Evolutionary conservation across 805 yeast genomes (phyloP).

Genomic region (Zygosaccharomyces bailii): DNA sequence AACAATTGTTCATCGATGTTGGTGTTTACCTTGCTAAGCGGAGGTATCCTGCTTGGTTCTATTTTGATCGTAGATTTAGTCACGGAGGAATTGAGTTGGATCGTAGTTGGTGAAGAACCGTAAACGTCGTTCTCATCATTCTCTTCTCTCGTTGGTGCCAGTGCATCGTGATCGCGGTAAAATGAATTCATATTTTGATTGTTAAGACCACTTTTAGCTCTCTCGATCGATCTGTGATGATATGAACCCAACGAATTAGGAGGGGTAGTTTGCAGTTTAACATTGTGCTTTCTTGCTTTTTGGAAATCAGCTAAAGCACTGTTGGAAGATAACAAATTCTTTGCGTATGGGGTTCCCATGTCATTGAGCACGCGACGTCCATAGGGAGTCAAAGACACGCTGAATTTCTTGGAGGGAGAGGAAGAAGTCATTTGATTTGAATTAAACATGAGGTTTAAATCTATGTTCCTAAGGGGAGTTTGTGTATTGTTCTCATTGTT

Average conservation of each 20-base stretch:
- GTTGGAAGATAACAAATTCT: constrained; percentile 26
- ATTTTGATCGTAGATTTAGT: constrained; percentile 30
- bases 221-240: constrained; percentile 3
- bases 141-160: constrained; percentile 8
- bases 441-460: constrained; percentile 35
- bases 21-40: constrained; percentile 14
- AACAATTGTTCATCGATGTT: constrained; percentile 24
- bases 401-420: constrained; percentile 32
- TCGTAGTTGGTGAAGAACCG: constrained; percentile 38
- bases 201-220: not conserved
- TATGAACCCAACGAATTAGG: constrained; percentile 9
- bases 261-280: constrained; percentile 16
- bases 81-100: constrained; percentile 35
- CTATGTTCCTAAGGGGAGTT: constrained; percentile 34
- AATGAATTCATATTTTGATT: not conserved
- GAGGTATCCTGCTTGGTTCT: constrained; percentile 20
- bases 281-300: constrained; percentile 30
- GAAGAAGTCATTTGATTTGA: constrained; percentile 19
- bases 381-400: constrained; percentile 34
- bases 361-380: constrained; percentile 34
- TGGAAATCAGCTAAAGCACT: constrained; percentile 36
- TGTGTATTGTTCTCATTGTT: constrained; percentile 10
- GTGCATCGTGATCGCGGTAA: constrained; percentile 1
- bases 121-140: constrained; percentile 23
- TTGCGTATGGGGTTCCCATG: constrained; percentile 33